Base-by-base conservation (phyloP, 441 rosid genomes). In the Populus hybrid region DNA sequence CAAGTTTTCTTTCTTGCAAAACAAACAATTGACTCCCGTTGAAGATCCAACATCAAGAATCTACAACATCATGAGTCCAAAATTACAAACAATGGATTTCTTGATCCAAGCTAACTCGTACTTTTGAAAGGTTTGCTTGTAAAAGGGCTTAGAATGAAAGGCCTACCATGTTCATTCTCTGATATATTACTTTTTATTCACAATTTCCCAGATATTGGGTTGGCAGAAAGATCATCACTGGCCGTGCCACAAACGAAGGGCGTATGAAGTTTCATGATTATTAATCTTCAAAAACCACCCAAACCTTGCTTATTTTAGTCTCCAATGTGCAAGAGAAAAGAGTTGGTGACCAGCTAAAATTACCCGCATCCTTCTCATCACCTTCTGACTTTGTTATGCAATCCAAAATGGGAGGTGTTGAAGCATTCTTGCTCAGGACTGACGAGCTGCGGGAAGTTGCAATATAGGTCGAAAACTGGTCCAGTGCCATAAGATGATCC, bases 231-330 rank as follows among this genome's bases (percentile, higher is more conserved):
- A 18, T 53, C 61, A 53, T 53, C 61, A 53, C 21, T 53, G 61
- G 9, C 61, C 61, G 1, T 18, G n/a, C 61, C 61, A 18, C n/a
- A 5, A 53, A 16, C 61, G n/a, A 53, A 53, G 21, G 61, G 61
- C 8, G 8, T 53, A 5, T 18, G n/a, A 5, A 53, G n/a, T 53
- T 16, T 18, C 61, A 18, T 53, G 61, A 18, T 53, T 53, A 53
- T 53, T 53, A 53, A 68, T 87, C 87, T 74, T 92, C 92, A 63
- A 91, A 92, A 78, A 84, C 85, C 70, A 92, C 95, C 95, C 97
- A 91, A 1, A 88, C 87, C 88, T 83, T 88, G 81, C 91, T 92
- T 83, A 92, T 88, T 82, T 83, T 92, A 28, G 97, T 92, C 86
- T 91, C 92, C 69, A 88, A 67, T 16, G 83, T 84, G 72, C 88